Evolutionary conservation across 208 protist species (phyloP), one percentile per base, ranked within the genome.

Genomic region (Blechomonas ayalai): DNA sequence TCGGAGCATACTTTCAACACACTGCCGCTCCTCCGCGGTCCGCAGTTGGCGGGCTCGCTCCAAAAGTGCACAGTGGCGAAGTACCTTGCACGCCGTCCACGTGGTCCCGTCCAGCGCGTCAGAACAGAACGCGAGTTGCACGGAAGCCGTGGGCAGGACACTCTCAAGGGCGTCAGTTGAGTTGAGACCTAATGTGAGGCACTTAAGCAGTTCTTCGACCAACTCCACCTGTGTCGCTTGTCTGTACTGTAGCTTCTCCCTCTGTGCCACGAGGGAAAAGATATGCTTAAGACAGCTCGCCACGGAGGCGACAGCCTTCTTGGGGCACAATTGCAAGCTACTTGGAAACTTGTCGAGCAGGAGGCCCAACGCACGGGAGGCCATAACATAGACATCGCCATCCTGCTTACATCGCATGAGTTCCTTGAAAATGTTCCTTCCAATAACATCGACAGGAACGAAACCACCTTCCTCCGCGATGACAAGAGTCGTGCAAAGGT

Each of bases 341-440:
- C 40, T 22, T 12, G 44, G 40, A 25, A 82, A 86, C 52, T 82
- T 86, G 32, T 89, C 79, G 2, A 92, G 62, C 3, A 92, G 15
- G 20, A 85, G 67, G 9, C 64, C 72, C 15, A 88, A 33, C 0
- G 78, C 75, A 2, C 85, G 70, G 0, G 73, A 55, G 1, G 69
- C 74, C 59, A 93, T 74, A 4, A 86, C 79, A 8, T 64, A 55
- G 7, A 88, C 65, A 56, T 93, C 81, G 16, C 85, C 85, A 41
- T 73, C 45, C 52, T 13, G 44, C 49, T 24, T 68, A 41, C 45
- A 67, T 25, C 35, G 54, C 18, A 61, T 29, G 20, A 74, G 40
- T 0, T 43, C 39, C 1, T 51, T 43, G 12, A 76, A 52, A 12
- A 86, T 42, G 3, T 31, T 55, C 13, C 49, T 31, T 16, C 57